A percentile compares a stretch with the other conserved stretches of the same genome.
phyloP scores from a whole-genome alignment of 768 basidiomycete species.

The Russula earlei region DNA sequence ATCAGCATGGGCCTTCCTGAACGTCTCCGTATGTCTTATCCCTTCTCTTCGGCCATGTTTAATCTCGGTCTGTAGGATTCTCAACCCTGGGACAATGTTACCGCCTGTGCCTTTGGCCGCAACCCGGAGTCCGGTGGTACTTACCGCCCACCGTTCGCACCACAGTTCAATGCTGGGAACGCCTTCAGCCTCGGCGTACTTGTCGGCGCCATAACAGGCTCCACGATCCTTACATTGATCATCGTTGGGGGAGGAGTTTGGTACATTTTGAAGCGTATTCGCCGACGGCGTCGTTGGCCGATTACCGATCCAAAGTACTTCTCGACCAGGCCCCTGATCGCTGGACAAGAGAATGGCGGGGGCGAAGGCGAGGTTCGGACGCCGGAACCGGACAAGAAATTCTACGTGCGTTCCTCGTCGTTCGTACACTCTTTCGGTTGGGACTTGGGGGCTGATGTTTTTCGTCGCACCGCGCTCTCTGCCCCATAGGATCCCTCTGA shows the following conservation, averaged over 20 bases:
- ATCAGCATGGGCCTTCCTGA: constrained; percentile 8
- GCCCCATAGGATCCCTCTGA: neutral
- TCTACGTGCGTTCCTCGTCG: neutral
- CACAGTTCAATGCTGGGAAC: neutral
- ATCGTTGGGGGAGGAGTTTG: neutral
- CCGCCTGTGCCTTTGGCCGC: neutral
- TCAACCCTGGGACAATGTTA: constrained; percentile 4
- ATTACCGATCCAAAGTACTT: neutral
- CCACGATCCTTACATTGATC: neutral
- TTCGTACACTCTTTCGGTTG: no score
- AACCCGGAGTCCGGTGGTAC: neutral
- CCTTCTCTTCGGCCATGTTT: neutral
- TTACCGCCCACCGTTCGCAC: neutral
- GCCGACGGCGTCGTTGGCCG: neutral
- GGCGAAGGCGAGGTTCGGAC: neutral
- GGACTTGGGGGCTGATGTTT: no score
- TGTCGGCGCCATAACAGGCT: neutral
- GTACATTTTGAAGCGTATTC: neutral
- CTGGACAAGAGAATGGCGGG: neutral
- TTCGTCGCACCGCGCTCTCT: neutral
- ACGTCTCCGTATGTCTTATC: neutral
- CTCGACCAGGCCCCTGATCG: no score
- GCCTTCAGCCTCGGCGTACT: neutral
- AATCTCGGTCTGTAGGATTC: neutral
- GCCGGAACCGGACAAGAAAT: neutral